These are phyloP conservation scores for Fomitopsis pinicola DNA, from an alignment of 1,284 basidiomycete genomes.

Conservation along the genomic window DNA sequence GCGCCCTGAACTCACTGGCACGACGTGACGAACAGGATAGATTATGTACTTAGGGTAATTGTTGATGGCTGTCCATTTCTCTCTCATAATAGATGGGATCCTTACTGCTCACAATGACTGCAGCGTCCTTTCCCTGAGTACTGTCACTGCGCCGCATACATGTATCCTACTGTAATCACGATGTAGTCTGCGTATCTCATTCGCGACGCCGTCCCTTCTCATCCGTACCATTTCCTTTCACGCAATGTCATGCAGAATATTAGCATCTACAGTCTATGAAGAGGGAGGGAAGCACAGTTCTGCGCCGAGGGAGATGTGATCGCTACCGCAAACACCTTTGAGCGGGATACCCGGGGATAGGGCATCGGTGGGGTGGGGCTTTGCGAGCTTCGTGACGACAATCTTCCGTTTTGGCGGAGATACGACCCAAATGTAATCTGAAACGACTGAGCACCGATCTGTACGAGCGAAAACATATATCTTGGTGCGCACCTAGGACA, in stretches of 20 bases:
- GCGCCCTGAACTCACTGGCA: not conserved
- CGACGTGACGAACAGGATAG: too few species aligned
- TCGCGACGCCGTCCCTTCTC: not conserved
- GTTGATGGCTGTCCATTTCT: not conserved
- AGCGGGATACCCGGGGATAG: conserved; percentile 78
- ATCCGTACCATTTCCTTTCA: not conserved
- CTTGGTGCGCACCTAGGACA: conserved; percentile 58
- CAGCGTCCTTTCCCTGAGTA: not conserved
- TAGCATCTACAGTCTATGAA: conserved; percentile 1
- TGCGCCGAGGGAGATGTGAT: conserved; percentile 78
- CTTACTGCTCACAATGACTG: not conserved
- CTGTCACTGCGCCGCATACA: not conserved
- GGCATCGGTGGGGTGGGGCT: conserved; percentile 59
- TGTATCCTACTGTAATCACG: not conserved
- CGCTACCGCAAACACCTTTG: conserved; percentile 77
- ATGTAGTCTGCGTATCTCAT: conserved; percentile 1
- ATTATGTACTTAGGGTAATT: not conserved
- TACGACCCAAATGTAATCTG: conserved; percentile 85
- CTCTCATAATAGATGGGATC: not conserved
- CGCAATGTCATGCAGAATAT: not conserved
- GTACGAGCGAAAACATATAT: not conserved
- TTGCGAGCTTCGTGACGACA: conserved; percentile 56
- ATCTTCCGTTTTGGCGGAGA: conserved; percentile 38
- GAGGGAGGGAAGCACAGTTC: conserved; percentile 38
- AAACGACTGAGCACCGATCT: not conserved